A percentile compares a stretch with the other conserved stretches of the same genome.
These are phyloP conservation scores for Rhodamnia rubescens DNA, from an alignment of 345 rosid genomes.

Conservation along the genomic window DNA sequence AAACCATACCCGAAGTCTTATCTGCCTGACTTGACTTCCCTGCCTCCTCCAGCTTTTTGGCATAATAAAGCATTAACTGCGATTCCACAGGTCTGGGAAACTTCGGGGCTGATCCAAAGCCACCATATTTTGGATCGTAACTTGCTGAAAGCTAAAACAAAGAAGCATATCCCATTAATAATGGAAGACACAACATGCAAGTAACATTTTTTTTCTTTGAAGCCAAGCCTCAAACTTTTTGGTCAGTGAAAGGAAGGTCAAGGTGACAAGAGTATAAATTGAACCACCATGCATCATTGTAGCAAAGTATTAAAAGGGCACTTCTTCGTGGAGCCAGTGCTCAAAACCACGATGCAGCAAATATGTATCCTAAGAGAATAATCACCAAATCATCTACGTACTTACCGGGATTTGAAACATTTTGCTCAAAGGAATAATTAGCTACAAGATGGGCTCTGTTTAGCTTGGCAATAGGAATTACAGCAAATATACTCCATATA, in stretches of 20 bases:
- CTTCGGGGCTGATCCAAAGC: conserved; percentile 95
- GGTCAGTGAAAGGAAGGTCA: neutral
- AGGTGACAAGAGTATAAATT: neutral
- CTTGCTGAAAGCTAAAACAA: conserved; percentile 55
- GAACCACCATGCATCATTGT: neutral
- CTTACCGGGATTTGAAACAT: neutral
- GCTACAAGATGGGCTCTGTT: neutral
- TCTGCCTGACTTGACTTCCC: conserved; percentile 39
- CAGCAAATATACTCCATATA: neutral
- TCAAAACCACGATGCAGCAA: neutral
- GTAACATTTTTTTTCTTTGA: neutral
- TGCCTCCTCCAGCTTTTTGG: conserved; percentile 50
- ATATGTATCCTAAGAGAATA: neutral
- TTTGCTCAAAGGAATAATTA: neutral
- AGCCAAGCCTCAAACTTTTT: neutral
- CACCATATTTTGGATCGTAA: conserved; percentile 65
- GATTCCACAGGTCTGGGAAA: conserved; percentile 96
- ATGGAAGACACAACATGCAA: neutral
- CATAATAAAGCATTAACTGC: conserved; percentile 76
- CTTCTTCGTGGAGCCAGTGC: neutral
- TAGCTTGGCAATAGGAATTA: neutral
- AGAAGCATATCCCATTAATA: neutral
- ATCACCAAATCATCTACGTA: neutral
- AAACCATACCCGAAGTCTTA: conserved; percentile 41
- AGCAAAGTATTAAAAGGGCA: neutral